Percentiles rank a stretch among this genome's conserved stretches.
phyloP scores from a whole-genome alignment of 2,329 filamentous ascomycete species.

The Colletotrichum sp. region DNA sequence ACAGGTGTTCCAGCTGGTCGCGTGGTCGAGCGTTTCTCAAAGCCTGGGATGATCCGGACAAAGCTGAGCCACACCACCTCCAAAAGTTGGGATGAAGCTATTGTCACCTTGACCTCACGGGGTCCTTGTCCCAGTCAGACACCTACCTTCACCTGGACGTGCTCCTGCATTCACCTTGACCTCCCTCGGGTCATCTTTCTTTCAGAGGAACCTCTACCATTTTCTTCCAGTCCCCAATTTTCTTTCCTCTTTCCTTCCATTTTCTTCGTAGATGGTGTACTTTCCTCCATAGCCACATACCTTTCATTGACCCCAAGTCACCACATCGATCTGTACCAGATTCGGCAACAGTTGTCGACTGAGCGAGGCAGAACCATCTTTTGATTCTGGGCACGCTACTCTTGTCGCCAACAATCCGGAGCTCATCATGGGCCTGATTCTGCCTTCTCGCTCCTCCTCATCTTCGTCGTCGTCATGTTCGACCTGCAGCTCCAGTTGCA shows the following conservation, averaged over 20 bases:
- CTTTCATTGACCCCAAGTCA: not conserved
- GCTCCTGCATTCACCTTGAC: constrained; percentile 7
- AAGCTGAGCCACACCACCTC: constrained; percentile 17
- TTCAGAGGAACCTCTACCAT: not conserved
- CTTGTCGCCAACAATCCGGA: not conserved
- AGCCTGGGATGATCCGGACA: not conserved
- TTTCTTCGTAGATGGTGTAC: not conserved
- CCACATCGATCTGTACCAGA: not conserved
- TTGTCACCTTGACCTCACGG: constrained; percentile 10
- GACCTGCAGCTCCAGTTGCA: not conserved
- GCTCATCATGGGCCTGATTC: not conserved
- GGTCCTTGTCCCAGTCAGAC: constrained; percentile 17
- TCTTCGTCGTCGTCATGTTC: not conserved
- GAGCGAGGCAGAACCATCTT: not conserved
- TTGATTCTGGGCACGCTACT: not conserved
- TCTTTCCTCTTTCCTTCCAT: not conserved
- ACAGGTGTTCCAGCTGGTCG: not conserved
- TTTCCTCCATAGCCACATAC: not conserved
- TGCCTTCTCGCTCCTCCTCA: not conserved
- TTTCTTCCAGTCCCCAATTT: not conserved
- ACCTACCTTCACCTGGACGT: constrained; percentile 11
- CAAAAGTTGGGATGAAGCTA: constrained; percentile 19
- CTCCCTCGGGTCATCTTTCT: not conserved
- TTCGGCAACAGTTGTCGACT: not conserved
- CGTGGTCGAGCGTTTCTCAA: constrained; percentile 7